These are phyloP conservation scores for Tolypocladium sp. DNA, from an alignment of 2,329 filamentous ascomycete genomes.

Conservation along the genomic window DNA sequence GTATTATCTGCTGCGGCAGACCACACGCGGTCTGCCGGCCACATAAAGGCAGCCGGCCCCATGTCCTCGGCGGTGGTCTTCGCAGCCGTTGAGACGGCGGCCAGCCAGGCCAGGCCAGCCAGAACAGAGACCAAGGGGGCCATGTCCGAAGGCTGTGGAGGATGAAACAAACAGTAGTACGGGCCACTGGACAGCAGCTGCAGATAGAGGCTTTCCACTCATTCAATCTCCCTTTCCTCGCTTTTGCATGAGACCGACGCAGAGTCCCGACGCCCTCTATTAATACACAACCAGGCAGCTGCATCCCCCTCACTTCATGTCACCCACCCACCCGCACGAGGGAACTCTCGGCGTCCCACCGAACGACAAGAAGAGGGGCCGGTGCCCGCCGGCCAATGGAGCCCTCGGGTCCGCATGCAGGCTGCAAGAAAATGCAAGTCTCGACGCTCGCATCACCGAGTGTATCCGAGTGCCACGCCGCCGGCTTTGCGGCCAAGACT, in stretches of 20 bases:
- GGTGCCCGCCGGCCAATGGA: neutral
- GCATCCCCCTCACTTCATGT: neutral
- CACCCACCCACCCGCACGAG: neutral
- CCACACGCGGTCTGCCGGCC: slow-evolving; percentile 50
- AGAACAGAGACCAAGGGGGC: slow-evolving; percentile 9
- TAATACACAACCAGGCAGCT: neutral
- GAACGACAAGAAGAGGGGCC: neutral
- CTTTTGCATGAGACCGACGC: neutral
- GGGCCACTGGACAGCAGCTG: neutral
- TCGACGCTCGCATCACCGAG: neutral
- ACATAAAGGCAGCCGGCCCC: slow-evolving; percentile 52
- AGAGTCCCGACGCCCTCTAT: neutral
- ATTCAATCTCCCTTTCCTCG: neutral
- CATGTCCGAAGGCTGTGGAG: slow-evolving; percentile 5
- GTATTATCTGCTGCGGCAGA: slow-evolving; percentile 43
- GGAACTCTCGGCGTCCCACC: neutral
- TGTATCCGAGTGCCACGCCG: neutral
- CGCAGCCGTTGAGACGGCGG: neutral
- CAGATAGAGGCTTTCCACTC: neutral
- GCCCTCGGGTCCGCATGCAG: neutral
- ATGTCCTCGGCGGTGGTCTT: slow-evolving; percentile 17
- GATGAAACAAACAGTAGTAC: neutral
- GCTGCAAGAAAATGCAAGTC: neutral
- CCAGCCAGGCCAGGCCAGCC: slow-evolving; percentile 6
- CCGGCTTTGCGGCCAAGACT: neutral